These are phyloP conservation scores for Heimioporus sp. DNA, from an alignment of 768 basidiomycete genomes.

Conservation along the genomic window DNA sequence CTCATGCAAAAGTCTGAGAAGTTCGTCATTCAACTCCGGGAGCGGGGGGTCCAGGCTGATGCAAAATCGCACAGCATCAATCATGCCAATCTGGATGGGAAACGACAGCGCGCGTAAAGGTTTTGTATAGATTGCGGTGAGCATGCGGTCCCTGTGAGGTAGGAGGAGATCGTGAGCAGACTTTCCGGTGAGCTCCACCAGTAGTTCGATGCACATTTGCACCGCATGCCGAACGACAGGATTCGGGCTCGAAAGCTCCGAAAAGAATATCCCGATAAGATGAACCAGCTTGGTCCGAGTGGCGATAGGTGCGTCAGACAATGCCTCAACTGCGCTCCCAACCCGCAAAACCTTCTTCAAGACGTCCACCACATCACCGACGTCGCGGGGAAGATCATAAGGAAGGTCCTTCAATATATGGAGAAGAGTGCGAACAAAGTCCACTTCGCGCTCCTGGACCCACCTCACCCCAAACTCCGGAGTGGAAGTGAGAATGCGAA, in stretches of 20 bases:
- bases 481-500: slow-evolving; percentile 73
- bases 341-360: slow-evolving; percentile 65
- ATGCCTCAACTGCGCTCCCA: slow-evolving; percentile 48
- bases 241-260: slow-evolving; percentile 87
- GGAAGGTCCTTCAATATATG: slow-evolving; percentile 95
- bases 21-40: slow-evolving; percentile 89
- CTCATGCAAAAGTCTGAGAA: slow-evolving; percentile 88
- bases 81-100: slow-evolving; percentile 94
- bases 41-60: slow-evolving; percentile 86
- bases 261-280: slow-evolving; percentile 79
- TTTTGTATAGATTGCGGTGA: slow-evolving; percentile 91
- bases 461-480: slow-evolving; percentile 72
- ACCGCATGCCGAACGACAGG: slow-evolving; percentile 80
- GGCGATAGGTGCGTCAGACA: slow-evolving; percentile 39
- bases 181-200: slow-evolving; percentile 71
- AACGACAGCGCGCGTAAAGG: slow-evolving; percentile 94
- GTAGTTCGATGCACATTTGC: slow-evolving; percentile 73
- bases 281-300: slow-evolving; percentile 59
- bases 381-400: slow-evolving; percentile 79
- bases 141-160: slow-evolving; percentile 84
- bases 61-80: slow-evolving; percentile 94
- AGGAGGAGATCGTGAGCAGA: slow-evolving; percentile 76
- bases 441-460: slow-evolving; percentile 84
- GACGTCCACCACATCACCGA: slow-evolving; percentile 76
- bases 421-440: slow-evolving; percentile 85